These are phyloP conservation scores for Pueraria montana DNA, from an alignment of 306 rosid species.

Conservation along the genomic window DNA sequence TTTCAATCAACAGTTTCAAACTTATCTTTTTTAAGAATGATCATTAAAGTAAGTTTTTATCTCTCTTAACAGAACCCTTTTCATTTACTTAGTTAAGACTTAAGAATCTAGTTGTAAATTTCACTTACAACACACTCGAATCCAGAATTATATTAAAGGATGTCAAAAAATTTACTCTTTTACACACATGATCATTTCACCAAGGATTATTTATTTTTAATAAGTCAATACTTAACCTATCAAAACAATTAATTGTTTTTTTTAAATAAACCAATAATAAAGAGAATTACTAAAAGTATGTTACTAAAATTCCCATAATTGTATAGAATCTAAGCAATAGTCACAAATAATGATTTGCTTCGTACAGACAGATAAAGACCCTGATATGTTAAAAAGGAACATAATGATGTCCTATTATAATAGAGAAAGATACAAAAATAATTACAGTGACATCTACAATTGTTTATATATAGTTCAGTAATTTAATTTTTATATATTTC, in stretches of 20 bases:
- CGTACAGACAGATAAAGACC: not conserved
- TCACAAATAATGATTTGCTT: constrained; percentile 18
- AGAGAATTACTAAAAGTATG: not conserved
- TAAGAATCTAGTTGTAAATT: not conserved
- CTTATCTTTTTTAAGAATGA: not conserved
- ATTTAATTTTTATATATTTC: not conserved
- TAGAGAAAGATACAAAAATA: not conserved
- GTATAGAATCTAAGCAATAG: not conserved
- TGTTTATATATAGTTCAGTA: not conserved
- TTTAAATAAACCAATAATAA: not conserved
- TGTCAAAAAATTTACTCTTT: not conserved
- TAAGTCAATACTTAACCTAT: not conserved
- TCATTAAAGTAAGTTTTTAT: not conserved
- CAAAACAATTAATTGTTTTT: not conserved
- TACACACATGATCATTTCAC: not conserved
- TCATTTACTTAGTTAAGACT: not conserved
- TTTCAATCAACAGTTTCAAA: not conserved
- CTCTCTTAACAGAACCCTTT: not conserved
- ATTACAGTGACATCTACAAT: not conserved
- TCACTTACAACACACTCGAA: not conserved
- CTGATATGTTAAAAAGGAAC: not conserved
- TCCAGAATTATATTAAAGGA: too few relatives aligned
- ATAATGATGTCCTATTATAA: not conserved
- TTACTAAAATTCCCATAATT: not conserved
- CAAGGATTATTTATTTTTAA: not conserved